These are phyloP conservation scores for Petunia axillaris DNA, from an alignment of 257 asterid species.

Conservation along the genomic window DNA sequence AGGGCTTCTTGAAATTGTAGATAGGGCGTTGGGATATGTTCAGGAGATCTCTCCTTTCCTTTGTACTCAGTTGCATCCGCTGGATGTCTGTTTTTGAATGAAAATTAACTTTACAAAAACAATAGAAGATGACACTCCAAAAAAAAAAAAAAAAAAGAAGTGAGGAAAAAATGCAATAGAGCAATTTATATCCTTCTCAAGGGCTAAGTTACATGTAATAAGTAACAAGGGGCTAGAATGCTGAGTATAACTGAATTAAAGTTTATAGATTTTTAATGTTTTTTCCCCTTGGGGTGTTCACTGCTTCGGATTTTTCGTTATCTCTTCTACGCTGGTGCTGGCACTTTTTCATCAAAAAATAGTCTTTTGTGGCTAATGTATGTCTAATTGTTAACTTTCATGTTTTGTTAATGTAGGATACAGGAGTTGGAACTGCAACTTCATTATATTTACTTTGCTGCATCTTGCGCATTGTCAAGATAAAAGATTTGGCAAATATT, in stretches of 20 bases:
- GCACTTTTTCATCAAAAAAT: background rate
- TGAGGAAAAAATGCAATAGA: background rate
- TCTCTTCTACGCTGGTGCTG: constrained; percentile 20
- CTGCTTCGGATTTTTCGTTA: background rate
- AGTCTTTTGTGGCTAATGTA: constrained; percentile 8
- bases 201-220: background rate
- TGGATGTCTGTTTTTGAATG: too few species aligned
- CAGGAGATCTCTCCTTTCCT: too few species aligned
- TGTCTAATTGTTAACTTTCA: constrained; percentile 33
- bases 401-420: constrained; percentile 61
- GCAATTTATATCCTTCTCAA: background rate
- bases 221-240: background rate
- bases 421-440: constrained; percentile 70
- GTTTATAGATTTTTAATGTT: background rate
- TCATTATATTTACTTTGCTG: constrained; percentile 93
- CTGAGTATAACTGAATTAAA: background rate
- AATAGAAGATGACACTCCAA: too few species aligned
- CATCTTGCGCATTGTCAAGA: constrained; percentile 93
- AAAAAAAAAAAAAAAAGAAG: too few species aligned
- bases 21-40: too few species aligned
- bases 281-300: background rate
- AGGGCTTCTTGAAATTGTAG: too few species aligned
- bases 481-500: constrained; percentile 92
- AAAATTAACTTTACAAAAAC: too few species aligned
- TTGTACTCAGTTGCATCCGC: too few species aligned